Conservation (phyloP, 1,284 basidiomycete species). For the Trichosporon inkin region DNA sequence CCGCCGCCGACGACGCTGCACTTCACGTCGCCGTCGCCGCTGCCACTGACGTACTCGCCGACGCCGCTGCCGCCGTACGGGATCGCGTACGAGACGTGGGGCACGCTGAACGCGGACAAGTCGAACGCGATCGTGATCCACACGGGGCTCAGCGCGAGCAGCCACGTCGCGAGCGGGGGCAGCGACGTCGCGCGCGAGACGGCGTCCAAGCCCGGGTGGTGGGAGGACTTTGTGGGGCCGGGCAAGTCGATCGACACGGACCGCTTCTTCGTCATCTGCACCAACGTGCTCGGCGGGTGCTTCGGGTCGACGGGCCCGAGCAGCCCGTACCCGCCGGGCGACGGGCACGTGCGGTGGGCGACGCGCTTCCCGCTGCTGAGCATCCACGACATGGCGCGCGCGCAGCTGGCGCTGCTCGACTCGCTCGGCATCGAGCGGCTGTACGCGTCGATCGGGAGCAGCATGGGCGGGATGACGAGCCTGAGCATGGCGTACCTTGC, state of each 20-base stretch:
- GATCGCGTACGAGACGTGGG: constrained; percentile 98
- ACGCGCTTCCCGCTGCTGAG: constrained; percentile 88
- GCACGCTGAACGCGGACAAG: constrained; percentile 67
- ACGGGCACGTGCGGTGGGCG: constrained; percentile 69
- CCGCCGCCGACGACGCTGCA: constrained; percentile 48
- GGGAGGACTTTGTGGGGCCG: constrained; percentile 97
- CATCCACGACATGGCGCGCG: constrained; percentile 92
- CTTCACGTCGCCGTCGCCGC: constrained; percentile 61
- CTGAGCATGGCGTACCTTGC: constrained; percentile 92
- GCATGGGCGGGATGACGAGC: constrained; percentile 98
- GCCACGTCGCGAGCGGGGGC: constrained; percentile 82
- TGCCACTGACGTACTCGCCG: constrained; percentile 71
- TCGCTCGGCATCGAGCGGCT: constrained; percentile 76
- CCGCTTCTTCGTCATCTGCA: constrained; percentile 89
- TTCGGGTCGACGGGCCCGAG: constrained; percentile 95
- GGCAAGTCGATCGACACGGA: constrained; percentile 90
- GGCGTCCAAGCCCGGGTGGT: constrained; percentile 68
- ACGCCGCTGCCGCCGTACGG: constrained; percentile 62
- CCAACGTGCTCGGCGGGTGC: constrained; percentile 95
- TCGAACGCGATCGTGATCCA: constrained; percentile 96
- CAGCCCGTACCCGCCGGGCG: constrained; percentile 55
- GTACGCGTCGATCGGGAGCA: constrained; percentile 87
- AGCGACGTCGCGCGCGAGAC: constrained; percentile 64
- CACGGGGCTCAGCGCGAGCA: constrained; percentile 91
- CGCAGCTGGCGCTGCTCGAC: constrained; percentile 73